phyloP scores from a whole-genome alignment of 371 early-diverging fungal genomes.

The Mortierella sp. region DNA sequence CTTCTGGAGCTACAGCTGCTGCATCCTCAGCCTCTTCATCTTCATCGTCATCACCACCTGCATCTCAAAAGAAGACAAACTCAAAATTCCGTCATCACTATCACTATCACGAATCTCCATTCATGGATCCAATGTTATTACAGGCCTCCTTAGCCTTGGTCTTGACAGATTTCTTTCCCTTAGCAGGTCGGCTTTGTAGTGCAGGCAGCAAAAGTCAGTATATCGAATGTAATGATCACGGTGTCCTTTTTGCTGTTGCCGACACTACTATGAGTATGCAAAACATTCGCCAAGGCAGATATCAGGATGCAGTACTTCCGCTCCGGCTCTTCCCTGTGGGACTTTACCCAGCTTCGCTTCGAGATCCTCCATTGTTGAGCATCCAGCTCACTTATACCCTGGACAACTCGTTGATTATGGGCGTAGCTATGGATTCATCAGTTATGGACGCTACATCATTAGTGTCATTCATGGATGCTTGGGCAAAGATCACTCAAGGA shows the following conservation, averaged over 20 bases:
- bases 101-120: conserved; percentile 41
- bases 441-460: conserved; percentile 48
- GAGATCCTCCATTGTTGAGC: conserved; percentile 45
- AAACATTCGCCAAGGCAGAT: conserved; percentile 39
- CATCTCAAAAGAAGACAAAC: conserved; percentile 15
- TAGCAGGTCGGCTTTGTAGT: conserved; percentile 47
- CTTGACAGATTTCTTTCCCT: conserved; percentile 47
- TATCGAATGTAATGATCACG: conserved; percentile 54
- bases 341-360: conserved; percentile 52
- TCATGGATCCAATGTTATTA: conserved; percentile 55
- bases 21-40: conserved; percentile 3
- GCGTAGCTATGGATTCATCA: conserved; percentile 50
- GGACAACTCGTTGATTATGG: conserved; percentile 49
- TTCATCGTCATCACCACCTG: background rate
- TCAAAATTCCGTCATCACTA: conserved; percentile 29
- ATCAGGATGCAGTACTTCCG: conserved; percentile 43
- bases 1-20: background rate
- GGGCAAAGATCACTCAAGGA: conserved; percentile 53
- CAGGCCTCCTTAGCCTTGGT: conserved; percentile 54
- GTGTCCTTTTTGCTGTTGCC: conserved; percentile 52
- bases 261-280: conserved; percentile 32
- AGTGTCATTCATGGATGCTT: conserved; percentile 54
- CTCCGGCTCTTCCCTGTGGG: conserved; percentile 51
- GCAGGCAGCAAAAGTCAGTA: conserved; percentile 13
- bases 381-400: conserved; percentile 54